phyloP scores from a whole-genome alignment of 192 early-diverging fungal species.

The Coemansia sp. region DNA sequence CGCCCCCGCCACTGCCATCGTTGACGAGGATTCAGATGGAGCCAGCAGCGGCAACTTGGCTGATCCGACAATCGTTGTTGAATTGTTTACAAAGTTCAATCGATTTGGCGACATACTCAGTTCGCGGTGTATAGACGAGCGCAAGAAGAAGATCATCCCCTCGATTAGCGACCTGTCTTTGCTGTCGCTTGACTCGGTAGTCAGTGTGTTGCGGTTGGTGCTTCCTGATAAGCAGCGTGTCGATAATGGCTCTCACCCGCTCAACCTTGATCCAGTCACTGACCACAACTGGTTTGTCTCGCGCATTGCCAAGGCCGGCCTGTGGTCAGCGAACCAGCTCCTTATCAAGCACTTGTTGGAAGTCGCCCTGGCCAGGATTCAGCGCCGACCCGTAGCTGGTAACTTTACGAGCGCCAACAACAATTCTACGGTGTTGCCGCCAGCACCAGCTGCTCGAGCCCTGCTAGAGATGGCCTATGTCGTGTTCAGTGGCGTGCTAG shows the following conservation, averaged over 20 bases:
- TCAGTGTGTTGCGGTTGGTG: constrained; percentile 17
- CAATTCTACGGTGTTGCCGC: background rate
- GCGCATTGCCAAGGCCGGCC: background rate
- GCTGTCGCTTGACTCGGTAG: constrained; percentile 16
- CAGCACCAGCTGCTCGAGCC: background rate
- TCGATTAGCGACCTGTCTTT: constrained; percentile 22
- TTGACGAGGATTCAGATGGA: background rate
- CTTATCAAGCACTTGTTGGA: constrained; percentile 40
- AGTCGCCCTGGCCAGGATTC: constrained; percentile 20
- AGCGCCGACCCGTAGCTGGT: constrained; percentile 1
- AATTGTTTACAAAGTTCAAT: constrained; percentile 28
- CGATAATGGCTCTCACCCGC: constrained; percentile 12
- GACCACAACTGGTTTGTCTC: constrained; percentile 13
- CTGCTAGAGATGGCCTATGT: constrained; percentile 32
- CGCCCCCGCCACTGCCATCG: background rate
- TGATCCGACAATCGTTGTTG: constrained; percentile 22
- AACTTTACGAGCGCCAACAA: background rate
- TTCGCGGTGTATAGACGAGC: constrained; percentile 37
- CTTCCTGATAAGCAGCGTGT: constrained; percentile 22
- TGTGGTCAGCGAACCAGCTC: constrained; percentile 27
- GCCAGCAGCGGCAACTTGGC: background rate
- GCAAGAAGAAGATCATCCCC: constrained; percentile 21
- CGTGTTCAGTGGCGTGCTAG: constrained; percentile 28
- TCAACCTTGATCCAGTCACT: background rate
- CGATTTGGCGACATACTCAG: constrained; percentile 36